Evolutionary conservation across 2,329 filamentous ascomycete species (phyloP).

Genomic region (Nemania abortiva): DNA sequence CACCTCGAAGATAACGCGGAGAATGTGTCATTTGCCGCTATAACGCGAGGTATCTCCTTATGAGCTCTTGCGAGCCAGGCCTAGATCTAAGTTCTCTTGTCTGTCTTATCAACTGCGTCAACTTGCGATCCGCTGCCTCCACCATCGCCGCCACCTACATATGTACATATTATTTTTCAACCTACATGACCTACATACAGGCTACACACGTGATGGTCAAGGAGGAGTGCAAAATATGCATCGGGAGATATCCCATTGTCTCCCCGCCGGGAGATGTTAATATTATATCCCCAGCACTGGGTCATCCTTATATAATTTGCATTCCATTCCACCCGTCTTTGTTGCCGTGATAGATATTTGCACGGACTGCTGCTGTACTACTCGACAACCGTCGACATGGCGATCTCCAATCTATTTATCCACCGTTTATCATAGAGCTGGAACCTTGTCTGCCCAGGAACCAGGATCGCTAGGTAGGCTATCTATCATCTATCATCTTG

Average conservation of each 20-base stretch:
- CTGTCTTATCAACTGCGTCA: not conserved
- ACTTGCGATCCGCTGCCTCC: slow-evolving; percentile 11
- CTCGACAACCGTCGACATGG: slow-evolving; percentile 5
- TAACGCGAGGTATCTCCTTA: slow-evolving; percentile 23
- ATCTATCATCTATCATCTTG: slow-evolving; percentile 18
- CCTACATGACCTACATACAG: not conserved
- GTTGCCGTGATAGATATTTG: not conserved
- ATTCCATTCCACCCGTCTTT: not conserved
- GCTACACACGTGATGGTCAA: slow-evolving; percentile 24
- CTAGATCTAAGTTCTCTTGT: not conserved
- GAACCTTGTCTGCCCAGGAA: slow-evolving; percentile 26
- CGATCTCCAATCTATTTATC: not conserved
- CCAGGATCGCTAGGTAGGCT: slow-evolving; percentile 21
- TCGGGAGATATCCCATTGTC: not conserved
- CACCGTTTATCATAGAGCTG: slow-evolving; percentile 9
- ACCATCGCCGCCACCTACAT: not conserved
- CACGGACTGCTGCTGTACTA: not conserved
- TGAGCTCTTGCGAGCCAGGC: too few species aligned
- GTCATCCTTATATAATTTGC: not conserved
- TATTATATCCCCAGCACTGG: not conserved
- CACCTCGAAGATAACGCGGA: not conserved
- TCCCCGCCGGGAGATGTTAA: not conserved
- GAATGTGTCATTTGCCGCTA: not conserved
- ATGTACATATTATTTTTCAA: not conserved
- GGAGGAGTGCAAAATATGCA: slow-evolving; percentile 9